phyloP scores from a whole-genome alignment of 2,329 filamentous ascomycete genomes.

The Colletotrichum cordylinicola region DNA sequence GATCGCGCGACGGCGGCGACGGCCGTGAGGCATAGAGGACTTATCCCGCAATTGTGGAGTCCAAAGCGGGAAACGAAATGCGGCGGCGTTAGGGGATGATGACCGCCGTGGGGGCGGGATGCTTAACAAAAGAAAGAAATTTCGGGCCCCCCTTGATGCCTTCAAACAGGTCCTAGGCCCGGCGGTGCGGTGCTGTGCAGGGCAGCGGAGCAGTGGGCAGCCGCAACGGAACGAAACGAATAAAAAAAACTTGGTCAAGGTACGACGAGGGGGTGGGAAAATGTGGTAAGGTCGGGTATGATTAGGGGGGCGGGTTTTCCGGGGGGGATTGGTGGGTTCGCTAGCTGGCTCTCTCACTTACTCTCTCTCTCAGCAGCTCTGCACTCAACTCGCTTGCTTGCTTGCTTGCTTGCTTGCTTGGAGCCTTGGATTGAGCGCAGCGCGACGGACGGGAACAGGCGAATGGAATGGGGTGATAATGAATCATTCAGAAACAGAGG shows the following conservation, averaged over 20 bases:
- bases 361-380: not conserved
- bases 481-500: conserved; percentile 11
- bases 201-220: not conserved
- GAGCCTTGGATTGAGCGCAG: not conserved
- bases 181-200: not conserved
- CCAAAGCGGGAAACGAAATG: not conserved
- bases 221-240: not conserved
- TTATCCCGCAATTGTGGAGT: not conserved
- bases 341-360: not conserved
- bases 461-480: conserved; percentile 13
- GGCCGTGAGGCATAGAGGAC: not conserved
- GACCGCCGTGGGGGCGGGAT: not conserved
- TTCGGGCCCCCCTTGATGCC: not conserved
- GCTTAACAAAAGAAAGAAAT: not conserved
- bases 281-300: not conserved
- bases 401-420: not conserved
- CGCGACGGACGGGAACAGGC: not conserved
- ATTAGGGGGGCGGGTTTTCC: not conserved
- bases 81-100: not conserved
- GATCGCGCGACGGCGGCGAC: not conserved
- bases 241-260: not conserved
- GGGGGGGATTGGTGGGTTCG: not conserved
- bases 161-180: not conserved
- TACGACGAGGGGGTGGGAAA: not conserved
- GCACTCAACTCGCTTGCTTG: not conserved